Percentiles rank a stretch among this genome's conserved stretches.
phyloP scores from a whole-genome alignment of 2,329 filamentous ascomycete genomes.

The Stagonosporopsis rhizophila region DNA sequence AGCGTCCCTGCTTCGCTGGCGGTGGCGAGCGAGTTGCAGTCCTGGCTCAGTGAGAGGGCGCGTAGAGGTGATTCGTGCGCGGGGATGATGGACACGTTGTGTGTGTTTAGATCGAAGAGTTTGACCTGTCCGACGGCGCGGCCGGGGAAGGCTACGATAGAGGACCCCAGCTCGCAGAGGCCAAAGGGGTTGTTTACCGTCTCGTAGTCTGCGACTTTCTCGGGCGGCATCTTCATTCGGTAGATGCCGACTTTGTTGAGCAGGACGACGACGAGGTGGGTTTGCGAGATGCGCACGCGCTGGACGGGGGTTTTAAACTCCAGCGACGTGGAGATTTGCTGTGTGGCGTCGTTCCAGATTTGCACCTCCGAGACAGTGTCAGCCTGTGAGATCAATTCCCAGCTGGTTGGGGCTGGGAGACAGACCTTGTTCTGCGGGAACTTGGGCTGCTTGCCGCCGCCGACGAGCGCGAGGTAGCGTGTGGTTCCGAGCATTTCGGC shows the following conservation, averaged over 20 bases:
- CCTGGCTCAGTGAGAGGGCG: conserved; percentile 78
- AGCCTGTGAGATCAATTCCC: conserved; percentile 35
- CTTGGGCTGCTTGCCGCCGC: conserved; percentile 84
- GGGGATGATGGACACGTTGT: conserved; percentile 90
- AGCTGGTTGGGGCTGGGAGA: conserved; percentile 32
- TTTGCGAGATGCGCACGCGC: conserved; percentile 77
- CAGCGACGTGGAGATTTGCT: conserved; percentile 76
- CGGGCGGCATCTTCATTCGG: conserved; percentile 74
- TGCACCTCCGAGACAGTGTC: conserved; percentile 64
- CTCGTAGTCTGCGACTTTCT: conserved; percentile 77
- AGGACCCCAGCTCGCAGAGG: conserved; percentile 77
- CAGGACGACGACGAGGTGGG: conserved; percentile 79
- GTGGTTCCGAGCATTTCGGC: conserved; percentile 87
- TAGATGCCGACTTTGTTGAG: conserved; percentile 84
- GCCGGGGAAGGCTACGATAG: conserved; percentile 84
- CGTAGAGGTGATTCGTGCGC: conserved; percentile 82
- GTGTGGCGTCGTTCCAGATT: conserved; percentile 89
- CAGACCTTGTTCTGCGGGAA: conserved; percentile 83
- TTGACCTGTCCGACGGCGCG: conserved; percentile 87
- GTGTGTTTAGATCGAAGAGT: conserved; percentile 77
- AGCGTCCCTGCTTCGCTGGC: conserved; percentile 93
- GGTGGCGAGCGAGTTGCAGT: conserved; percentile 83
- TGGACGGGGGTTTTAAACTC: conserved; percentile 82
- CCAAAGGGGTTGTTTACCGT: conserved; percentile 86
- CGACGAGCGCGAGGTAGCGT: conserved; percentile 88